Percentiles rank a stretch among this genome's conserved stretches.
Evolutionary conservation across 2,329 filamentous ascomycete species (phyloP).

Genomic region (Hymenoscyphus salicellus): DNA sequence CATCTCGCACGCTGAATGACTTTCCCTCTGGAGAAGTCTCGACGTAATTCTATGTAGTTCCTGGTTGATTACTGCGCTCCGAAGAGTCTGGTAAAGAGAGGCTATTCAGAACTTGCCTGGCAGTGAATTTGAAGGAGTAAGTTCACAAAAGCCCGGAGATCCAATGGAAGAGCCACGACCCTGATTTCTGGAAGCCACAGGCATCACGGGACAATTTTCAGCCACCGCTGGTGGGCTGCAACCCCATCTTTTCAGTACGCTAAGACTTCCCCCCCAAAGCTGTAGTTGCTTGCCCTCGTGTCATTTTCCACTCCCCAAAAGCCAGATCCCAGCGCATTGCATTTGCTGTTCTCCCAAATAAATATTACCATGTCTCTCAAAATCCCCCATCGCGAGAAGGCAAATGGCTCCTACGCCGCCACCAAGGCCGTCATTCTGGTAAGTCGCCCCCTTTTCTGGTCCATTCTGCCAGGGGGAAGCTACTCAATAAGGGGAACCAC

Average conservation of each 20-base stretch:
- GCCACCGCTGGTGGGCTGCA: background rate
- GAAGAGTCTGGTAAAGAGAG: no score
- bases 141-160: no score
- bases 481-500: constrained; percentile 12
- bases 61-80: no score
- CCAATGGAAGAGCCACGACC: no score
- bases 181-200: no score
- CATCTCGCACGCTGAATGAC: background rate
- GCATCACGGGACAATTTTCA: background rate
- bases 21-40: background rate
- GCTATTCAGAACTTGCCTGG: no score
- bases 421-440: constrained; percentile 97
- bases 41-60: no score
- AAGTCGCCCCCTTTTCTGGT: constrained; percentile 36
- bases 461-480: background rate
- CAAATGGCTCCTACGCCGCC: constrained; percentile 51
- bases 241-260: no score
- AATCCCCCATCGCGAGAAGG: constrained; percentile 45
- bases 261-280: background rate
- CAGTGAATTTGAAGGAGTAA: no score
- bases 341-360: background rate
- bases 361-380: constrained; percentile 43
- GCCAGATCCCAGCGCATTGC: constrained; percentile 9
- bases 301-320: background rate
- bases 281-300: constrained; percentile 1